Base-by-base conservation (phyloP, 164 flowering plant species). In the Santalum album region DNA sequence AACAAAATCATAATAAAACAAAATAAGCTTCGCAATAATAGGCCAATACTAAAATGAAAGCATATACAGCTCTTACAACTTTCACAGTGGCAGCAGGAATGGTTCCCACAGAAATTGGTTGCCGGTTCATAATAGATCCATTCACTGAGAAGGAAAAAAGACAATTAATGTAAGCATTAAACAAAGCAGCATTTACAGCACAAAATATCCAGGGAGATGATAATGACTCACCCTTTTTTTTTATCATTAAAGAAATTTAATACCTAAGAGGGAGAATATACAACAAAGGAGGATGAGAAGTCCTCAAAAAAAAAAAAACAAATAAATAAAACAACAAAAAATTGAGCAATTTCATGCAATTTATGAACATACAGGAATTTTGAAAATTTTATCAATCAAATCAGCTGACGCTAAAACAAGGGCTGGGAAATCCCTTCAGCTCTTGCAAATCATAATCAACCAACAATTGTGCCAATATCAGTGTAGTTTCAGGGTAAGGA, bases 61-160 rank as follows among this genome's bases (percentile, higher is more conserved):
- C 19, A 24, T 49, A 17, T 32, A 19, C 27, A 25, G 56, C 47
- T 55, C 86, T 82, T 74, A 90, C 97, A 43, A 82, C 76, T 83
- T 90, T 90, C 25, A 90, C 96, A 39, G 86, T 83, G 7, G 90
- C 83, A 17, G 80, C 64, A 25, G 87, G 78, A 38, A 80, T 64
- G 56, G 57, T 80, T 53, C 83, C 83, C 40, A 59, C 75, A 49
- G 78, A 58, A 52, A 75, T 44, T 47, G 90, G 77, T 62, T 67
- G 94, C 51, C 90, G 79, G 62, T 59, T 82, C 77, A 78, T 57
- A 42, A 77, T 32, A 65, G 87, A 57, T 66, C 81, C 96, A 78
- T 78, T 85, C 54, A 65, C 97, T 90, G 70, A 54, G n/a, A 48
- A n/a, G 20, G 52, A 53, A 53, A 34, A 9, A 38, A 40, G 42